These are phyloP conservation scores for Skeletonema menzelii DNA, from an alignment of 108 stramenopile genomes.

Conservation along the genomic window DNA sequence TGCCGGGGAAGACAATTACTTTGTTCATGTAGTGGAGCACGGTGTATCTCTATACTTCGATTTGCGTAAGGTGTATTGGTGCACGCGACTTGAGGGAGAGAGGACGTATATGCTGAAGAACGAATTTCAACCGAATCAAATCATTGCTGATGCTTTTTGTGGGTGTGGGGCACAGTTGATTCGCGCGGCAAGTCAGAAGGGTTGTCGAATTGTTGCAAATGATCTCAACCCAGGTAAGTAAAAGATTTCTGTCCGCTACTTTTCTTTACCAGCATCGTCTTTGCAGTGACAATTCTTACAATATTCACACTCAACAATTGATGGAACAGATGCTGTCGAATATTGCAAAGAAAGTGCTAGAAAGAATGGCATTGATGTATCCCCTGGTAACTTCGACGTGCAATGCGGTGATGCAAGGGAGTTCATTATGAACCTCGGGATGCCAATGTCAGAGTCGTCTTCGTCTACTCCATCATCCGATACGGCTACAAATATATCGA, in stretches of 20 bases:
- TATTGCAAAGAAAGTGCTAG: conserved; percentile 52
- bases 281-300: neutral
- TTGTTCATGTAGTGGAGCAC: conserved; percentile 77
- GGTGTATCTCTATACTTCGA: conserved; percentile 85
- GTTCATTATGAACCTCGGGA: conserved; percentile 74
- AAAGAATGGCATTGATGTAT: conserved; percentile 43
- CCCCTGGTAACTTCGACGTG: conserved; percentile 18
- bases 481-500: neutral
- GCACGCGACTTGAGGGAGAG: conserved; percentile 86
- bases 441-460: conserved; percentile 1
- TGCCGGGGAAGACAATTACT: conserved; percentile 77
- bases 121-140: conserved; percentile 49
- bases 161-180: conserved; percentile 96
- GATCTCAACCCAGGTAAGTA: conserved; percentile 80
- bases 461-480: conserved; percentile 9
- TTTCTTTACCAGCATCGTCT: neutral
- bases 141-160: conserved; percentile 93
- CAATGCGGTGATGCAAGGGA: conserved; percentile 79
- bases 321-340: conserved; percentile 48
- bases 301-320: neutral
- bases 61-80: conserved; percentile 96
- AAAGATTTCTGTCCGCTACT: neutral
- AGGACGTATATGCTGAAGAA: conserved; percentile 72
- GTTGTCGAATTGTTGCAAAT: conserved; percentile 76
- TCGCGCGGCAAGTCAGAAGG: conserved; percentile 56